These are phyloP conservation scores for Albizia julibrissin DNA, from an alignment of 306 rosid species.

Conservation along the genomic window DNA sequence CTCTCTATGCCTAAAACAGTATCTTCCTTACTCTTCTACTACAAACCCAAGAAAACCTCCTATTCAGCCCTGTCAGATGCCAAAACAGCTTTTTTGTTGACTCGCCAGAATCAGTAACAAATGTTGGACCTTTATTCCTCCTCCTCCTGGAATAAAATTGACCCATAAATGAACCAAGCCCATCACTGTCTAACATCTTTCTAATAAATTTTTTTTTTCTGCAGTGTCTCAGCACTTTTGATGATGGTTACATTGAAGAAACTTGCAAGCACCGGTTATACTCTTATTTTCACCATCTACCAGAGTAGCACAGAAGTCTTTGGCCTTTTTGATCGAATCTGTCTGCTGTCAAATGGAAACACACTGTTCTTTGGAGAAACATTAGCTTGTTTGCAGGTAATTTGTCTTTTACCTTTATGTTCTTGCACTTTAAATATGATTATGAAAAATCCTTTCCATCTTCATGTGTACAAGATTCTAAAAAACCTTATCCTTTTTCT, in stretches of 20 bases:
- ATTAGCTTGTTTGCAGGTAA: conserved; percentile 95
- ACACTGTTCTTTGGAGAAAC: conserved; percentile 98
- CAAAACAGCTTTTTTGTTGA: background rate
- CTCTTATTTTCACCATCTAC: conserved; percentile 81
- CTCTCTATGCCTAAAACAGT: background rate
- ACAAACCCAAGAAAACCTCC: background rate
- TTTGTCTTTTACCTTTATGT: conserved; percentile 4
- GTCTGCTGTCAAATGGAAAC: conserved; percentile 97
- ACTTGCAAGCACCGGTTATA: conserved; percentile 94
- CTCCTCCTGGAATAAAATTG: background rate
- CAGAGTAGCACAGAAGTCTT: conserved; percentile 99
- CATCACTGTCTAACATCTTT: background rate
- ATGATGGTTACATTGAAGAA: conserved; percentile 99
- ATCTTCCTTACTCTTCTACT: background rate
- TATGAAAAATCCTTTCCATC: background rate
- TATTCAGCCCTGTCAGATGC: background rate
- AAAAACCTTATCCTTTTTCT: background rate
- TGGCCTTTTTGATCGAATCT: conserved; percentile 96
- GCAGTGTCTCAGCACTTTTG: conserved; percentile 93
- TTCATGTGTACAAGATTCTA: conserved; percentile 2
- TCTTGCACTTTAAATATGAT: conserved; percentile 16
- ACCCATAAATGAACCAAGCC: background rate
- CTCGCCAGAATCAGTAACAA: background rate
- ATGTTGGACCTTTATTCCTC: background rate
- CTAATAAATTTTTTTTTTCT: conserved; percentile 34